phyloP scores from a whole-genome alignment of 331 rosid genomes.

The Erythrophleum ivorense region DNA sequence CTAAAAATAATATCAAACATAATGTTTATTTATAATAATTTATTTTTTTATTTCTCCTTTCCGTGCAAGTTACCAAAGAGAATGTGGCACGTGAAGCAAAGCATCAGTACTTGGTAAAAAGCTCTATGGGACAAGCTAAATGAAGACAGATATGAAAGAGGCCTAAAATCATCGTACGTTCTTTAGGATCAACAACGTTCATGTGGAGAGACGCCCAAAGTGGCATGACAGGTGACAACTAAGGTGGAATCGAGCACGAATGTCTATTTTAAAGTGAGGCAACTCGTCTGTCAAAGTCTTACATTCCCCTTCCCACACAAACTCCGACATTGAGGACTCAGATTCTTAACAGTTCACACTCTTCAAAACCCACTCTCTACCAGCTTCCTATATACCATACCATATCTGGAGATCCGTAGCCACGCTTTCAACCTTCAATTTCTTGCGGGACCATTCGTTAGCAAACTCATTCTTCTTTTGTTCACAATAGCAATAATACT shows the following conservation, averaged over 20 bases:
- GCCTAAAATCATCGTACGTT: background rate
- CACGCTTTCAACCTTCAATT: background rate
- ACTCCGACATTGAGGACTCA: background rate
- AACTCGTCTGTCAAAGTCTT: background rate
- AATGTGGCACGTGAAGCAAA: background rate
- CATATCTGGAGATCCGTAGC: background rate
- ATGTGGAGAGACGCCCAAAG: background rate
- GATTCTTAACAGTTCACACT: background rate
- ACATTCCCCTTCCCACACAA: background rate
- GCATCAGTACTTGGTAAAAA: background rate
- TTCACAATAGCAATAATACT: background rate
- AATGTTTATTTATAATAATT: background rate
- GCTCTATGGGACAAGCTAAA: background rate
- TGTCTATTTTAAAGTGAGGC: constrained; percentile 3
- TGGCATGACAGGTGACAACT: background rate
- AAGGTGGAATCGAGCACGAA: background rate
- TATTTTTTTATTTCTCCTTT: background rate
- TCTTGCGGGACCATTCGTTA: background rate
- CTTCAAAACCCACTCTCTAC: background rate
- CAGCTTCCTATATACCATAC: background rate
- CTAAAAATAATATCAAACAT: background rate
- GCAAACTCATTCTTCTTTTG: background rate
- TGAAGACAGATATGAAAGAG: background rate
- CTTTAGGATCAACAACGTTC: background rate
- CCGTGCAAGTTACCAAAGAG: background rate